Evolutionary conservation across 352 stramenopile species (phyloP).

Genomic region (Globisporangium irregulare): DNA sequence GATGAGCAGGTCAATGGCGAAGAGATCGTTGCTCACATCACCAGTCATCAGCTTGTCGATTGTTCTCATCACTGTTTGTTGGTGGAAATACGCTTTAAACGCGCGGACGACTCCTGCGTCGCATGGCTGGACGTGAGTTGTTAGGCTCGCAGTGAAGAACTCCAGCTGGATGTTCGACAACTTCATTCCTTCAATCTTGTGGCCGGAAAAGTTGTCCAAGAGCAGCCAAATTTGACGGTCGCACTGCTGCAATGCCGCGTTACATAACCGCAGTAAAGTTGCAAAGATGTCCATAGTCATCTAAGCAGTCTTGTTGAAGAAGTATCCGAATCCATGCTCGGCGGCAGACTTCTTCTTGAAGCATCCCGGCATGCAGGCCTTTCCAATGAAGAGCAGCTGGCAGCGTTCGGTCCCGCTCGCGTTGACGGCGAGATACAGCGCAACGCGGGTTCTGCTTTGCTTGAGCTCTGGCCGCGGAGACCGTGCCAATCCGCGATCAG

Average conservation of each 20-base stretch:
- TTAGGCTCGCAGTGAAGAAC: background rate
- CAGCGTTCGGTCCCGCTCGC: background rate
- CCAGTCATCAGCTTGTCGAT: slow-evolving; percentile 3
- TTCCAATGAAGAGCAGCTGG: slow-evolving; percentile 3
- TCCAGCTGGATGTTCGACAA: slow-evolving; percentile 1
- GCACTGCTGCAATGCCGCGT: background rate
- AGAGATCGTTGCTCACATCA: slow-evolving; percentile 3
- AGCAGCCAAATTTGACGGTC: background rate
- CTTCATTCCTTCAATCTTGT: slow-evolving; percentile 5
- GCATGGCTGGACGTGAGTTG: background rate
- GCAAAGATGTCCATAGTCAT: slow-evolving; percentile 5
- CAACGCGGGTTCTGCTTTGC: no score
- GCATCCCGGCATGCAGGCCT: background rate
- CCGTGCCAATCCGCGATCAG: no score
- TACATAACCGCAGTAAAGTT: background rate
- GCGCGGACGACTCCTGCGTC: background rate
- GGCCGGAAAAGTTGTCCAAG: slow-evolving; percentile 1
- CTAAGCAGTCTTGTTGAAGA: slow-evolving; percentile 4
- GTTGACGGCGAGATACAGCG: background rate
- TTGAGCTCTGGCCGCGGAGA: no score
- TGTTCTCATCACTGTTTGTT: slow-evolving; percentile 1
- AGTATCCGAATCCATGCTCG: slow-evolving; percentile 1
- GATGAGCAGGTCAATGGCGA: background rate
- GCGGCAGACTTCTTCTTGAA: background rate
- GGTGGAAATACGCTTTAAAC: slow-evolving; percentile 2